Evolutionary conservation across 2,329 filamentous ascomycete genomes (phyloP), one percentile per base, ranked within the genome.

Genomic region (Hirsutella rhossiliensis): DNA sequence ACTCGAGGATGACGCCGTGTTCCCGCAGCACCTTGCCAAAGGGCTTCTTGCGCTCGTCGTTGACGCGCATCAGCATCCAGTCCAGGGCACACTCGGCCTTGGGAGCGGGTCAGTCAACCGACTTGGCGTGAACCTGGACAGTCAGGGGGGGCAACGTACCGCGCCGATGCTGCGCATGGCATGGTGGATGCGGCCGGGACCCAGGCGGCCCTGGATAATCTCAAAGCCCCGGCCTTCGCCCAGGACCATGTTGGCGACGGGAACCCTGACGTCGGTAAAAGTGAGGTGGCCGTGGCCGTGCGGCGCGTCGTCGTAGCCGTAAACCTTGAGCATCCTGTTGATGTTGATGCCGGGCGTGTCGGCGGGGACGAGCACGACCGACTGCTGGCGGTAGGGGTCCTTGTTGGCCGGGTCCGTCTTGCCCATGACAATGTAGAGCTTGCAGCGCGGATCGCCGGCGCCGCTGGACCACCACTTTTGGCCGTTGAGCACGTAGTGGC

Each of bases 401-500:
- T 73, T 66, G 71, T 94, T 84, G 53, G 70, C 69, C 41, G 84
- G 72, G 59, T 94, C 85, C 12, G 78, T 84, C 74, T 97, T 95
- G 66, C 87, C 92, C 85, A 98, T 95, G 55, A 95, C 88, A 49
- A 98, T 82, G 69, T 96, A 97, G 62, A 98, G 72, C 64, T 84
- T 76, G 73, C 92, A 98, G 55, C 90, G 78, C 46, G 84, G 84
- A 67, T 98, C 92, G 46, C 92, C 92, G 17, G 89, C 88, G 52
- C 92, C 92, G 50, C 87, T 94, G 27, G 87, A 94, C 92, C 92
- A 98, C 92, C 92, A 98, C 87, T 98, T 98, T 78, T 90, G 56
- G 45, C 92, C 92, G 59, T 97, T 96, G 43, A 98, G 74, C 17
- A 97, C 80, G 60, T 92, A 96, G 55, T 92, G 79, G 57, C 92